Base-by-base conservation (phyloP, 1,284 basidiomycete species). In the Pascua guehoae region DNA sequence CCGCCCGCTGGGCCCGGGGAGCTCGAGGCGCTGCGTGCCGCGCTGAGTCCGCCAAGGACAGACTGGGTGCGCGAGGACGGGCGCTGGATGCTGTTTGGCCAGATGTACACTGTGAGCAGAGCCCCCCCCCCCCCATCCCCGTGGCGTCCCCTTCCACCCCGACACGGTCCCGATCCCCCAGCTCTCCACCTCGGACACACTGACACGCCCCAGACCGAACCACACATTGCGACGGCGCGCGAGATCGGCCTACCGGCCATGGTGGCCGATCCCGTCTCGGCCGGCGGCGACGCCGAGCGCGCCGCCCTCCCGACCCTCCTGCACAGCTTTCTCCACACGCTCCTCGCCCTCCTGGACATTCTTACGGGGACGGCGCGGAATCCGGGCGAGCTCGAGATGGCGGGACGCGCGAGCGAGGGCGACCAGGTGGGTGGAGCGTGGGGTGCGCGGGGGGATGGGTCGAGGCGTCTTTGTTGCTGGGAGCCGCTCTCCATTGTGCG, bases 61-160 rank as follows among this genome's bases (percentile, higher is more conserved):
- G 69, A 72, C 49, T 74, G 74, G 74, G 57, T 75, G 8, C 54
- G 55, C 9, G 67, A 72, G 47, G 72, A 76, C 5, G 69, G 70
- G n/a, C 43, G 66, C 36, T 75, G 73, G 73, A 67, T 69, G 65
- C 59, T 62, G 42, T 75, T 74, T 54, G 72, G 72, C n/a, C 56
- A 68, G 57, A 60, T 63, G 60, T 71, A 70, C 39, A 68, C 64
- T n/a, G 73, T 73, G 55, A 62, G 68, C 49, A 3, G 36, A 32
- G 38, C 15, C 12, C 40, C 48, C 41, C 16, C 18, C 3, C 8
- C 17, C 38, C 36, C 47, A 17, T 39, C 32, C 32, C 17, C 43
- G 8, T 8, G 42, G 12, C 10, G 11, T 43, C 15, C 4, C 43
- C 14, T 17, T 8, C n/a, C n/a, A 41, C 8, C 41, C 40, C n/a